phyloP scores from a whole-genome alignment of 1,139 yeast genomes.

The Blastobotrys serpentis region DNA sequence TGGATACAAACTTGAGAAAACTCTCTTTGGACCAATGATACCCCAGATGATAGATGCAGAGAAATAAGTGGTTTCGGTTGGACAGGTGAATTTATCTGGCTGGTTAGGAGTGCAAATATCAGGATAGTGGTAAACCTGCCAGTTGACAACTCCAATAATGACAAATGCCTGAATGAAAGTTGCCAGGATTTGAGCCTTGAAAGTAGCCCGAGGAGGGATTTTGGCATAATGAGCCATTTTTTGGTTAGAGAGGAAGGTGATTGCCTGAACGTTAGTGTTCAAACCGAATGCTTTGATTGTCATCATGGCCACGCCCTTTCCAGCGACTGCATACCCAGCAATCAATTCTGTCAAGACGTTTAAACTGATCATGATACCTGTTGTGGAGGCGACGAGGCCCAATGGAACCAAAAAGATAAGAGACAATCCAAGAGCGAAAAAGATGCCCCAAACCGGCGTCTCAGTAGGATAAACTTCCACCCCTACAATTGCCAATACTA shows the following conservation, averaged over 20 bases:
- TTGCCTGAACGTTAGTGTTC: conserved; percentile 61
- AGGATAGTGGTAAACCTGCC: conserved; percentile 48
- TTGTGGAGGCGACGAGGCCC: conserved; percentile 48
- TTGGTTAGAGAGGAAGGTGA: conserved; percentile 52
- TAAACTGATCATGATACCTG: conserved; percentile 53
- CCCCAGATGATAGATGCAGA: conserved; percentile 59
- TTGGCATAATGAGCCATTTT: conserved; percentile 61
- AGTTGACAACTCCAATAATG: conserved; percentile 52
- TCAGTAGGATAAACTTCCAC: conserved; percentile 47
- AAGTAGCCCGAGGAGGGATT: conserved; percentile 58
- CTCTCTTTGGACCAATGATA: conserved; percentile 59
- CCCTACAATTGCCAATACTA: conserved; percentile 46
- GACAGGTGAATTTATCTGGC: conserved; percentile 35
- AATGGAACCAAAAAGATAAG: conserved; percentile 48
- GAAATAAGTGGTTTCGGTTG: conserved; percentile 46
- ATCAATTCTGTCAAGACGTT: conserved; percentile 56
- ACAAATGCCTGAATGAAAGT: conserved; percentile 40
- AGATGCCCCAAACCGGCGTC: conserved; percentile 54
- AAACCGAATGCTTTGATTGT: conserved; percentile 56
- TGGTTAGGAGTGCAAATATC: conserved; percentile 49
- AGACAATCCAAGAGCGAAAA: conserved; percentile 47
- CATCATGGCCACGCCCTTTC: conserved; percentile 59
- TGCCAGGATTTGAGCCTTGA: conserved; percentile 55
- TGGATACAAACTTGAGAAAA: conserved; percentile 49
- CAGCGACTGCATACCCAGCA: conserved; percentile 62